Evolutionary conservation across 768 basidiomycete genomes (phyloP), one percentile per base, ranked within the genome.

Genomic region (Xerocomellus chrysenteron): DNA sequence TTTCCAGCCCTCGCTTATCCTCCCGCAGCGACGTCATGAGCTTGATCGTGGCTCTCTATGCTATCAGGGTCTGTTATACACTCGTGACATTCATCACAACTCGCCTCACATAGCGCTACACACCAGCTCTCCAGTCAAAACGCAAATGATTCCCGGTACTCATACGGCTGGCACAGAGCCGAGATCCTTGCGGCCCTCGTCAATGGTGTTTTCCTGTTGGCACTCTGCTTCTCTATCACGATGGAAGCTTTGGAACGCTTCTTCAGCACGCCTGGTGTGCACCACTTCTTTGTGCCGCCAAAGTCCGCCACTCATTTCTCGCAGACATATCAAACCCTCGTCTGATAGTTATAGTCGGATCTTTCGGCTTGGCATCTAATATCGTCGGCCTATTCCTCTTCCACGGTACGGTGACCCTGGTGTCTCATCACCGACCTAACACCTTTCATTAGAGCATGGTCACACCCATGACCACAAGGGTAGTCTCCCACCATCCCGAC

Each of bases 141-240:
- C 32, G 74, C 82, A 30, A 75, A 74, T 33, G 83, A 88, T 73
- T 82, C 88, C 30, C 82, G 86, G 48, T 97, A 97, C 73, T 94
- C 96, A 5, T 98, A 98, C 70, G 96, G 95, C n/a, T 98, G 95
- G 96, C 95, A 98, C 73, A 82, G 97, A 59, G 97, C 97, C 17
- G 95, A 97, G 69, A 95, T 97, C 58, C 82, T 98, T 8, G 95
- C 94, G 21, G 97, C 97, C 0, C 80, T 98, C 44, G 76, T 98
- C 62, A 99, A 99, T 66, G 97, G 97, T 50, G 94, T 98, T 53
- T 98, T 98, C 77, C 83, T 99, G 7, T 81, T 98, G 42, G 97
- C 97, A 0, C 83, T 98, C 1, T 99, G 97, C 75, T 94, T 98
- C 74, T 94, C 94, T 6, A 98, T 99, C 61, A 87, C 83, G 45